Evolutionary conservation across 345 rosid genomes (phyloP), one percentile per base, ranked within the genome.

Genomic region (Citrus sp.): DNA sequence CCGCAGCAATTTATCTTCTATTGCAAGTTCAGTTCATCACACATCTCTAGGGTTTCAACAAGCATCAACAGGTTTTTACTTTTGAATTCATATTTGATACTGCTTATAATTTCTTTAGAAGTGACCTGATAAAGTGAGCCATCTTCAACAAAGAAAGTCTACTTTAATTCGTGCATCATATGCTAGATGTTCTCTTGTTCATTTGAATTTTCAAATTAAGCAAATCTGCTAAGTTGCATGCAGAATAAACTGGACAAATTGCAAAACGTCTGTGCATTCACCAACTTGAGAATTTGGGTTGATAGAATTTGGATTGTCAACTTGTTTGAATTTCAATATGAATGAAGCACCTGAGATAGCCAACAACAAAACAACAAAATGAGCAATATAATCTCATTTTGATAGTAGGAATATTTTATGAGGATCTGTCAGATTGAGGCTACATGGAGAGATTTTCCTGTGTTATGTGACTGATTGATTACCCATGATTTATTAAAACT

Each of bases 1-100:
- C 24, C 88, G 95, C 72, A 90, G 92, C 88, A 94, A 91, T 84
- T 80, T 96, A 46, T 89, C 97, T 35, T 91, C 99, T 78, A 90
- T 94, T 82, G 83, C 98, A 54, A 91, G 88, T 87, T 89, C 99
- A 72, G 85, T 86, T 84, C 93, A 92, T 78, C 97, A 82, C 27
- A 87, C 91, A 3, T 87, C 99, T 71, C 71, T 86, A 67, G 90
- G 90, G 79, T 76, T 89, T 56, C 85, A 73, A 72, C 96, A 90
- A 83, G 84, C 78, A 74, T 77, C 89, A 78, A 70, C 92, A 88
- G 97, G 97, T 93, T 38, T 64, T 56, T 66, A 63, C 24, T 80
- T 65, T 51, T 70, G 56, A 68, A 25, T n/a, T 27, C 60, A 54
- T 49, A 65, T 51, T 42, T 58, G 24, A 63, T 35, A 18, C 67